Evolutionary conservation across 2,329 filamentous ascomycete species (phyloP), one percentile per base, ranked within the genome.

Genomic region (Ophiostoma perfectum): DNA sequence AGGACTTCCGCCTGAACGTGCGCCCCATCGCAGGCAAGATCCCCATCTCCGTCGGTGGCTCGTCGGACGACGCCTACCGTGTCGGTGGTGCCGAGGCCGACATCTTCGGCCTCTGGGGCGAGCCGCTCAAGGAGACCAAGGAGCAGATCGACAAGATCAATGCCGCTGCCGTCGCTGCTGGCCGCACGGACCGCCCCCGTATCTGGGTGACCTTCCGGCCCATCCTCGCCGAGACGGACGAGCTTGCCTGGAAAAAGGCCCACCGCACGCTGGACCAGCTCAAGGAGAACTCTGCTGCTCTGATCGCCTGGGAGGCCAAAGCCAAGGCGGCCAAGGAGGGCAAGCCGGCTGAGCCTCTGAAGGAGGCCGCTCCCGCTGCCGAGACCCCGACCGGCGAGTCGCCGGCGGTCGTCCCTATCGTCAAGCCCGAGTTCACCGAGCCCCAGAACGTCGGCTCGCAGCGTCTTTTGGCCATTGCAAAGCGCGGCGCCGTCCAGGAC

Each of bases 191-290:
- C 71, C 77, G 81, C 0, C 86, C 86, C 6, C 77, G 84, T 4
- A 88, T 88, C 73, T 88, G 86, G 86, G 86, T 88, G 1, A 87
- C 86, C 0, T 88, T 88, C 80, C 80, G 86, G 2, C 86, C 86
- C 3, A 88, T 88, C 69, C 72, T 82, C 0, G 85, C 85, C 0
- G 85, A 87, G 76, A 88, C 85, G 0, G 85, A 88, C 12, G 85
- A 87, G 27, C 78, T 88, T 7, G 86, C 86, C 0, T 88, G 86
- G 86, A 79, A 78, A 2, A 88, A 87, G 76, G 86, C 86, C 3
- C 80, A 87, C 74, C 78, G 78, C 39, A 87, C 81, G 0, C 79
- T 88, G 0, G 84, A 86, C 36, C 75, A 78, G 0, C 77, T 88
- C 60, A 82, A 82, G 70, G 70, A 71, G 5, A 80, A 84, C 72